These are phyloP conservation scores for Phyllosticta ampelicida DNA, from an alignment of 2,329 filamentous ascomycete species.

Conservation along the genomic window DNA sequence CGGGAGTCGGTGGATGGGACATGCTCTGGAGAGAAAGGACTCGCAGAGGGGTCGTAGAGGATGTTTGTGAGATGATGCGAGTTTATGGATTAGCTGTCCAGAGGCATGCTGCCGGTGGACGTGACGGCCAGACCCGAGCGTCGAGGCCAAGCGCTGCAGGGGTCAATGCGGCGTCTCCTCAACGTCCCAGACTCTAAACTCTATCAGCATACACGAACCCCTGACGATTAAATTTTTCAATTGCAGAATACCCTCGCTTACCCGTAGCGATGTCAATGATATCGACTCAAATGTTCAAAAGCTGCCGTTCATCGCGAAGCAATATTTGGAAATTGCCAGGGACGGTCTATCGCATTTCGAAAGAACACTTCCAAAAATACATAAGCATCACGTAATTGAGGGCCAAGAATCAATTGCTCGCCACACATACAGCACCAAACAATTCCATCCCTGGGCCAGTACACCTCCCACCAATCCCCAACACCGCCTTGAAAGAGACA, in stretches of 20 bases:
- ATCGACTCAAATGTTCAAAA: too few species aligned
- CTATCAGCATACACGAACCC: not conserved
- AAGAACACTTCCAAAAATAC: too few species aligned
- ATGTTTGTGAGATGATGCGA: not conserved
- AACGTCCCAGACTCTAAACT: not conserved
- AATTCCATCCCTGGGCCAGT: too few species aligned
- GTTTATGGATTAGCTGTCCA: conserved; percentile 11
- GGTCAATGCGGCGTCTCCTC: not conserved
- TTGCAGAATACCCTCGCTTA: too few species aligned
- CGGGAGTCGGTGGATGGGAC: not conserved
- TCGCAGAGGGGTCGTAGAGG: not conserved
- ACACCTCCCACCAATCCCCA: too few species aligned
- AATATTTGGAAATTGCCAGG: too few species aligned
- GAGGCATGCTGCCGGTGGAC: not conserved
- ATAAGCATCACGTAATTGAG: too few species aligned
- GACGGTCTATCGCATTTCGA: too few species aligned
- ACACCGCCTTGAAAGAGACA: not conserved
- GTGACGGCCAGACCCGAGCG: not conserved
- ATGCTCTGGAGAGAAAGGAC: not conserved
- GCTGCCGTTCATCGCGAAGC: too few species aligned
- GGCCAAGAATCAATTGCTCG: too few species aligned
- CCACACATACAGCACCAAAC: too few species aligned
- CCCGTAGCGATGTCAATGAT: too few species aligned
- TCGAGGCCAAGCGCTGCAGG: not conserved
- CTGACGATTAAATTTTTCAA: not conserved